A percentile compares a stretch with the other conserved stretches of the same genome.
phyloP scores from a whole-genome alignment of 192 early-diverging fungal genomes.

The Pilobolus umbonatus region DNA sequence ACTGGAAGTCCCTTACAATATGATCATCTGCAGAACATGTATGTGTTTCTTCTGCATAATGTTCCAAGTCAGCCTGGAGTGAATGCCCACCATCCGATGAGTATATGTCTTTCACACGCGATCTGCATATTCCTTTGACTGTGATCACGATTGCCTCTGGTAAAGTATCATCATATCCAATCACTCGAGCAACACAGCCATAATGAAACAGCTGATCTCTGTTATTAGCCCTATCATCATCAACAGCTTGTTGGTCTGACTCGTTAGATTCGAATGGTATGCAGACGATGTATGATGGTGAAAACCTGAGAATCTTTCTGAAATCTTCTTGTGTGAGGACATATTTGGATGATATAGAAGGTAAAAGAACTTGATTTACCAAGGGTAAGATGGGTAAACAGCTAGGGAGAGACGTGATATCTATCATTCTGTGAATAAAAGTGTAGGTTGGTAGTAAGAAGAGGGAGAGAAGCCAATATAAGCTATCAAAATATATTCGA shows the following conservation, averaged over 20 bases:
- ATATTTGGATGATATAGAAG: conserved; percentile 12
- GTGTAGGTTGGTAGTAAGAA: background rate
- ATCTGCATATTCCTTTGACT: conserved; percentile 58
- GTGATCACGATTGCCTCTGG: conserved; percentile 46
- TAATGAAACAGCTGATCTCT: conserved; percentile 33
- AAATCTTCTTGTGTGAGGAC: too few species aligned
- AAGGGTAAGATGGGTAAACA: conserved; percentile 19
- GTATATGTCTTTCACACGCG: conserved; percentile 46
- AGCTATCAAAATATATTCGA: too few species aligned
- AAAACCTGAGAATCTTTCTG: too few species aligned
- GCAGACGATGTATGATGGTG: too few species aligned
- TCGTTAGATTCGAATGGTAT: too few species aligned
- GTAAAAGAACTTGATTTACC: conserved; percentile 16
- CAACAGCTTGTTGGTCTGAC: too few species aligned
- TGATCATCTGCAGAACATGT: background rate
- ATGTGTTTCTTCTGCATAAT: conserved; percentile 32
- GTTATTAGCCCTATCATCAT: too few species aligned
- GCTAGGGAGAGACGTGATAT: conserved; percentile 12
- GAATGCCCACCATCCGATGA: conserved; percentile 31
- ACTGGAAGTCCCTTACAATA: background rate
- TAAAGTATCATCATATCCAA: conserved; percentile 30
- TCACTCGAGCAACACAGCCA: conserved; percentile 47
- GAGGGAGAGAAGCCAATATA: background rate
- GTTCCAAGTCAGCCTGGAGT: conserved; percentile 47
- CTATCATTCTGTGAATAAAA: background rate